These are phyloP conservation scores for Eimeria acervulina DNA, from an alignment of 169 alveolate species.

Conservation along the genomic window DNA sequence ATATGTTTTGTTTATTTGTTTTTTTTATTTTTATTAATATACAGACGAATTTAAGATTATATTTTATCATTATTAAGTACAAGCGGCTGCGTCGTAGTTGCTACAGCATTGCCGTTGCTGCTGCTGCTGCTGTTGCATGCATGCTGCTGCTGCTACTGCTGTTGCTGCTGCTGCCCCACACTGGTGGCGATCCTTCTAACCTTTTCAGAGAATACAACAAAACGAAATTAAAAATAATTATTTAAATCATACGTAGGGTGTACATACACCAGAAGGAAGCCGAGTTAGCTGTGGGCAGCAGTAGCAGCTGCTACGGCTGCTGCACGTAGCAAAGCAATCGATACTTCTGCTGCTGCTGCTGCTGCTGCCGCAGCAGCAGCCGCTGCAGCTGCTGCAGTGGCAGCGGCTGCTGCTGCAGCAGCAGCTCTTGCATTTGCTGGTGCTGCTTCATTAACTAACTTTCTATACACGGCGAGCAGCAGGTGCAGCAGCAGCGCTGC, in stretches of 20 bases:
- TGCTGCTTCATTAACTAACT: not conserved
- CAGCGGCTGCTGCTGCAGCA: constrained; percentile 38
- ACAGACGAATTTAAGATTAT: too few relatives aligned
- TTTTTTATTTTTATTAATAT: too few relatives aligned
- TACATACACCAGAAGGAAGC: not conserved
- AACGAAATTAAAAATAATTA: not conserved
- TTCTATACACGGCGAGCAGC: not conserved
- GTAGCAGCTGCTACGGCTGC: constrained; percentile 40
- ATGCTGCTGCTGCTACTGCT: not conserved
- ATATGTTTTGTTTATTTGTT: too few relatives aligned
- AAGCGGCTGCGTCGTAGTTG: too few relatives aligned
- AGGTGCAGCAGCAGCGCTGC: constrained; percentile 44
- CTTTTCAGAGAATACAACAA: not conserved
- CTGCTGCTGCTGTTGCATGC: constrained; percentile 38
- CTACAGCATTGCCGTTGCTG: constrained; percentile 28
- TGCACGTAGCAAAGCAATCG: not conserved
- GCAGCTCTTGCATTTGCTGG: not conserved
- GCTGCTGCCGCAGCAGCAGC: not conserved
- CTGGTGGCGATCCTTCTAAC: not conserved
- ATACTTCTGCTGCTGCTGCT: not conserved
- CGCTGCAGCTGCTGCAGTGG: not conserved
- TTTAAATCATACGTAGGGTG: not conserved
- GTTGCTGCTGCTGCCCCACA: constrained; percentile 67
- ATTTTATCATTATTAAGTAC: too few relatives aligned
- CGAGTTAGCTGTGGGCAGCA: not conserved